A percentile compares a stretch with the other conserved stretches of the same genome.
These are phyloP conservation scores for Linnemannia hyalina DNA, from an alignment of 192 early-diverging fungal genomes.

Conservation along the genomic window DNA sequence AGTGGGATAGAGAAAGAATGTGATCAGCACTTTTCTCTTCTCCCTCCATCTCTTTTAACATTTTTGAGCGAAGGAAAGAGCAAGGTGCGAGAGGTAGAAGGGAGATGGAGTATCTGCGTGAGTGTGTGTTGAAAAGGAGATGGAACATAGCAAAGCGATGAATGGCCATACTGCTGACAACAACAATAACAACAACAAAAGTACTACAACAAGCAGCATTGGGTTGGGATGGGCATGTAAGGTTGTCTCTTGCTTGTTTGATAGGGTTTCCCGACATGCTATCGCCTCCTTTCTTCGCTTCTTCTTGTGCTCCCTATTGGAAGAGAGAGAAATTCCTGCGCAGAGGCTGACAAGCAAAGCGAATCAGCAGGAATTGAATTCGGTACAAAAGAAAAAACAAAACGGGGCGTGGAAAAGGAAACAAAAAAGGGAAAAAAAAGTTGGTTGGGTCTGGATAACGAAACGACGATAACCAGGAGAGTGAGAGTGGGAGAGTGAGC, in stretches of 20 bases:
- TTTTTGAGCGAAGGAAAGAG: neutral
- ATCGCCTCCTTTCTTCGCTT: neutral
- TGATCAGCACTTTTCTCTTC: neutral
- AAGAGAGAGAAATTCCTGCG: neutral
- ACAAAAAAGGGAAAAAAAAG: neutral
- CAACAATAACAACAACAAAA: neutral
- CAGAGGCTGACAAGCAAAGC: no score
- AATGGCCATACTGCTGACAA: neutral
- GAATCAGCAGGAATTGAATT: neutral
- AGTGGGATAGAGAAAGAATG: no score
- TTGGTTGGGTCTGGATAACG: no score
- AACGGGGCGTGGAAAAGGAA: neutral
- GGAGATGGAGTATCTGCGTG: neutral
- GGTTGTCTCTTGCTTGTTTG: neutral
- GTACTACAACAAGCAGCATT: neutral
- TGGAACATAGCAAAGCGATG: neutral
- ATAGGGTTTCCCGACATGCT: neutral
- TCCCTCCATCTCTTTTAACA: neutral
- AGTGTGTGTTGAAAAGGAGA: neutral
- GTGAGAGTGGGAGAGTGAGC: neutral
- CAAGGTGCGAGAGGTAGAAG: no score
- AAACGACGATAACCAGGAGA: neutral
- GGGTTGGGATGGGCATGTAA: neutral
- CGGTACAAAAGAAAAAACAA: neutral
- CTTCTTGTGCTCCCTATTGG: no score